A percentile compares a stretch with the other conserved stretches of the same genome.
These are phyloP conservation scores for Trametes gibbosa DNA, from an alignment of 768 basidiomycete genomes.

Conservation along the genomic window DNA sequence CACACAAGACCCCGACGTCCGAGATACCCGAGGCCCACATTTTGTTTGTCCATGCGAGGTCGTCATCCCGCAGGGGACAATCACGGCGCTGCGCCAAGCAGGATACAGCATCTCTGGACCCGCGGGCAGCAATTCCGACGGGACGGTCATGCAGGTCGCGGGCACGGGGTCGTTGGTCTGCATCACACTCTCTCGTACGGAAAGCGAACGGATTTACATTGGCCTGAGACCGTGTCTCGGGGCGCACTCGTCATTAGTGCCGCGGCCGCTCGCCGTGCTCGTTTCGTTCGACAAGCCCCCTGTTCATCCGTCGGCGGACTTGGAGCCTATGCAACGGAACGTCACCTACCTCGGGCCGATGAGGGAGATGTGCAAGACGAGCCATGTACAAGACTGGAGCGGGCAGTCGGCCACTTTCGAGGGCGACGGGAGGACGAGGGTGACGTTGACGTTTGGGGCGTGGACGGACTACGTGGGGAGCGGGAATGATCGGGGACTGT, in stretches of 20 bases:
- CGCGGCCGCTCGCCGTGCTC: not conserved
- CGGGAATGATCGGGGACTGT: not conserved
- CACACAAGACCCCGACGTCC: too few species aligned
- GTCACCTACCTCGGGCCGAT: not conserved
- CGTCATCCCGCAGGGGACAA: not conserved
- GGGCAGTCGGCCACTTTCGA: not conserved
- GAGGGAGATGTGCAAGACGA: not conserved
- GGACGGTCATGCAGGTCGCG: not conserved
- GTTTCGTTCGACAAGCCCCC: not conserved
- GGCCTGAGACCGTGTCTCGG: not conserved
- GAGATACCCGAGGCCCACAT: not conserved
- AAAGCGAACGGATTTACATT: not conserved
- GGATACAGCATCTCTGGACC: not conserved
- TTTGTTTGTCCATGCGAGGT: slow-evolving; percentile 4
- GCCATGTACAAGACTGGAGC: not conserved
- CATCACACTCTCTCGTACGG: not conserved
- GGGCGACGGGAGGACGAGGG: not conserved
- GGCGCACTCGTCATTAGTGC: not conserved
- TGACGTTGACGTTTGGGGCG: not conserved
- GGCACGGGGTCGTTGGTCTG: not conserved
- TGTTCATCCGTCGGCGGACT: not conserved
- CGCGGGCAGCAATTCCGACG: not conserved
- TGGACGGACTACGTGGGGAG: not conserved
- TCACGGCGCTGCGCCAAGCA: not conserved
- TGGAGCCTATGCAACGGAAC: too few species aligned